phyloP scores from a whole-genome alignment of 176 grass and related monocot species.

The Triticum urartu region DNA sequence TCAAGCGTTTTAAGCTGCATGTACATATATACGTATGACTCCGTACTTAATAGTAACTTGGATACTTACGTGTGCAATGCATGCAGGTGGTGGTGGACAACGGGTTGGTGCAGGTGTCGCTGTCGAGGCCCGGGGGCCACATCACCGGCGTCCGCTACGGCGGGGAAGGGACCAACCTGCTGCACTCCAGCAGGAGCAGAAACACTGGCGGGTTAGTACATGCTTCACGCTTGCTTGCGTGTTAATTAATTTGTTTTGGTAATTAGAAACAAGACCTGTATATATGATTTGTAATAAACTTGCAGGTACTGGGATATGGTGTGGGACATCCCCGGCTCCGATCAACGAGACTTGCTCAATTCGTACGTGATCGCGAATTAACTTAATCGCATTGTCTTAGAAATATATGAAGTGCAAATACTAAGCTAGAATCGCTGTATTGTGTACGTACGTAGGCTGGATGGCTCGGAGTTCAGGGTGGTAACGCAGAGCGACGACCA shows the following conservation, averaged over 20 bases:
- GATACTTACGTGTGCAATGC: too few relatives aligned
- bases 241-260: too few relatives aligned
- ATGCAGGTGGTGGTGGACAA: background rate
- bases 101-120: background rate
- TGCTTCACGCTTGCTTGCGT: background rate
- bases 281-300: background rate
- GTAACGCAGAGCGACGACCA: background rate
- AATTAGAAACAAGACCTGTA: too few relatives aligned
- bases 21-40: too few relatives aligned
- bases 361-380: background rate
- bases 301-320: background rate
- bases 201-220: background rate
- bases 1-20: too few relatives aligned
- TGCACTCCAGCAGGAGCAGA: background rate
- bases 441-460: background rate
- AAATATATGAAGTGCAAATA: too few relatives aligned
- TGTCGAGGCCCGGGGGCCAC: background rate
- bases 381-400: background rate
- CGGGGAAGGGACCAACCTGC: background rate
- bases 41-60: too few relatives aligned
- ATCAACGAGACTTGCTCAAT: background rate
- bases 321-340: background rate
- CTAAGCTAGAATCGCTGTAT: too few relatives aligned
- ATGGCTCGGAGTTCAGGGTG: background rate
- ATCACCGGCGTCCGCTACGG: slow-evolving; percentile 1